Evolutionary conservation across 139 green algal genomes (phyloP).

Genomic region (Gonium pectorale): DNA sequence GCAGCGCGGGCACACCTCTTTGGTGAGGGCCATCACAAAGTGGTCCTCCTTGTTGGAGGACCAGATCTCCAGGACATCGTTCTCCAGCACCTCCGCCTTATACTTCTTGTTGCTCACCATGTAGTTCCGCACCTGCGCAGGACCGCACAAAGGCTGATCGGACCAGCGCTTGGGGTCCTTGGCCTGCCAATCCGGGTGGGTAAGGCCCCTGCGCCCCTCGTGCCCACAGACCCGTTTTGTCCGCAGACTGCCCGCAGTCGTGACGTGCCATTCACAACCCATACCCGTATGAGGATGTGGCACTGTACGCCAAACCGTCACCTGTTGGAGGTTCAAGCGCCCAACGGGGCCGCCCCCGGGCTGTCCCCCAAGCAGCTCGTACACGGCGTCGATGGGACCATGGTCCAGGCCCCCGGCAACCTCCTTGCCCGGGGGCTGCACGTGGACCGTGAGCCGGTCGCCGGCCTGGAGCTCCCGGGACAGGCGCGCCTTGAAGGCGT

Average conservation of each 20-base stretch:
- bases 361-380: background rate
- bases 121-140: background rate
- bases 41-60: background rate
- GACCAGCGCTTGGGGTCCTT: too few species aligned
- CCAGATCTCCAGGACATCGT: background rate
- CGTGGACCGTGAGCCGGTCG: background rate
- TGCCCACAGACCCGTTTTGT: too few species aligned
- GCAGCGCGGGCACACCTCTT: slow-evolving; percentile 4
- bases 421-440: background rate
- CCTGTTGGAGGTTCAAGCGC: too few species aligned
- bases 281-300: too few species aligned
- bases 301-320: too few species aligned
- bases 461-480: background rate
- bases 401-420: background rate
- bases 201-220: too few species aligned
- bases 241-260: too few species aligned
- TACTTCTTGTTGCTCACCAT: background rate
- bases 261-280: too few species aligned
- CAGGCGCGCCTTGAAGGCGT: background rate
- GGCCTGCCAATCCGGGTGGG: too few species aligned
- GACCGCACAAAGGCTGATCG: too few species aligned
- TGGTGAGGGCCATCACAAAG: background rate
- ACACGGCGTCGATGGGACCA: background rate
- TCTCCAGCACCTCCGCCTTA: background rate
- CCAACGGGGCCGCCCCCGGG: background rate